phyloP scores from a whole-genome alignment of 257 asterid genomes.

The Primulina huaijiensis region DNA sequence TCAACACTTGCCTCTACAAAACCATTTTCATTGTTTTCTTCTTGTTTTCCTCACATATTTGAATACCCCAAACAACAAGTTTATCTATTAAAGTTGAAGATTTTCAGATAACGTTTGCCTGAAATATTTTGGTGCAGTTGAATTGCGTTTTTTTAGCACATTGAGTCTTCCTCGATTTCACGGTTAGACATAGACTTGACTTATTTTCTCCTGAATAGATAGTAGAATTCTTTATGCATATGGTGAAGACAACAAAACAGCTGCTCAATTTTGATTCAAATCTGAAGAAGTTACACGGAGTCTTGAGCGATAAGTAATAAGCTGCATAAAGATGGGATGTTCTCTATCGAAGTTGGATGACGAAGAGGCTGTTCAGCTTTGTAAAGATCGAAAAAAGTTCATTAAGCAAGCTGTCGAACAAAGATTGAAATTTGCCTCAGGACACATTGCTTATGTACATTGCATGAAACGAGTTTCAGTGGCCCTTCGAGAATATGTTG shows the following conservation, averaged over 20 bases:
- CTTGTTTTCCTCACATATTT: too few relatives aligned
- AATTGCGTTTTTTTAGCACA: neutral
- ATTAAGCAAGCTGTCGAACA: conserved; percentile 88
- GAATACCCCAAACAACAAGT: too few relatives aligned
- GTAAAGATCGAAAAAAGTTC: conserved; percentile 85
- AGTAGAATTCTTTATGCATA: neutral
- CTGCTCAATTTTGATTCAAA: too few relatives aligned
- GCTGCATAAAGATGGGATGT: conserved; percentile 72
- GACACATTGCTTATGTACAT: conserved; percentile 80
- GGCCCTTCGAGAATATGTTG: conserved; percentile 81
- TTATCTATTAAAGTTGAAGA: neutral
- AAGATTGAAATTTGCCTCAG: conserved; percentile 64
- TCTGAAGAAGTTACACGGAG: neutral
- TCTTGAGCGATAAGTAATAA: conserved; percentile 6
- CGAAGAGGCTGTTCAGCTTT: conserved; percentile 85
- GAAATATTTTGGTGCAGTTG: neutral
- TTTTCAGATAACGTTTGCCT: neutral
- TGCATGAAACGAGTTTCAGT: conserved; percentile 83
- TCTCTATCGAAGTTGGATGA: conserved; percentile 87
- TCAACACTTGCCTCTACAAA: too few relatives aligned
- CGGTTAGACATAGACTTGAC: neutral
- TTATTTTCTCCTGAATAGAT: neutral
- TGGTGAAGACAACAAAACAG: neutral
- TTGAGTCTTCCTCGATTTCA: neutral
- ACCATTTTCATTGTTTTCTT: too few relatives aligned